A percentile compares a stretch with the other conserved stretches of the same genome.
These are phyloP conservation scores for Paraleonurus japonicus DNA, from an alignment of 257 asterid species.

Conservation along the genomic window DNA sequence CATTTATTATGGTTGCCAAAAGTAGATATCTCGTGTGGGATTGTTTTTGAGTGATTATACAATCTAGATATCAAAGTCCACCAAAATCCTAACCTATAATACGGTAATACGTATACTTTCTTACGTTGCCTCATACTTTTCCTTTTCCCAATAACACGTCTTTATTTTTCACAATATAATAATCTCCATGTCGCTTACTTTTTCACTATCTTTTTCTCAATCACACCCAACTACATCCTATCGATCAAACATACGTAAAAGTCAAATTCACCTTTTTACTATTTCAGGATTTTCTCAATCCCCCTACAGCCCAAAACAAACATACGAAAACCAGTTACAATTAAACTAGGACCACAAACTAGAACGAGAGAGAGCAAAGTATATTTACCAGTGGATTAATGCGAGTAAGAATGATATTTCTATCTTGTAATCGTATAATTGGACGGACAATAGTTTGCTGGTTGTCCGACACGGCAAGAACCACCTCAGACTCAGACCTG, in stretches of 20 bases:
- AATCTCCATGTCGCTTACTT: not conserved
- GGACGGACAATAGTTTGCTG: conserved; percentile 90
- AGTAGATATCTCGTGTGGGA: not conserved
- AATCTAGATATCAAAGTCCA: not conserved
- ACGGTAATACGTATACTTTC: not conserved
- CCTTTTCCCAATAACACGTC: not conserved
- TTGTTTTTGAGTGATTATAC: not conserved
- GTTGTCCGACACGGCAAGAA: conserved; percentile 75
- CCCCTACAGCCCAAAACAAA: not conserved
- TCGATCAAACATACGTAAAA: not conserved
- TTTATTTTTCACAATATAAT: not conserved
- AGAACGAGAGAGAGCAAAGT: not conserved
- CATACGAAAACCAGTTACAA: not conserved
- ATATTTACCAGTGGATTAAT: conserved; percentile 75
- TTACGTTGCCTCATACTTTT: not conserved
- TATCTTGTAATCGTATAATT: conserved; percentile 78
- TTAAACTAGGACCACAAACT: conserved; percentile 4
- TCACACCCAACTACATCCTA: not conserved
- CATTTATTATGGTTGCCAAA: conserved; percentile 1
- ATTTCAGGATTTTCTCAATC: not conserved
- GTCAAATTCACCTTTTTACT: not conserved
- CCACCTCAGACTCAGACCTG: conserved; percentile 83
- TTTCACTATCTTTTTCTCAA: not conserved
- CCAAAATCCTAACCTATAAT: not conserved
- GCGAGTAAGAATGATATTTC: conserved; percentile 88